Evolutionary conservation across 2,329 filamentous ascomycete species (phyloP).

Genomic region (Ophiobolus disseminans): DNA sequence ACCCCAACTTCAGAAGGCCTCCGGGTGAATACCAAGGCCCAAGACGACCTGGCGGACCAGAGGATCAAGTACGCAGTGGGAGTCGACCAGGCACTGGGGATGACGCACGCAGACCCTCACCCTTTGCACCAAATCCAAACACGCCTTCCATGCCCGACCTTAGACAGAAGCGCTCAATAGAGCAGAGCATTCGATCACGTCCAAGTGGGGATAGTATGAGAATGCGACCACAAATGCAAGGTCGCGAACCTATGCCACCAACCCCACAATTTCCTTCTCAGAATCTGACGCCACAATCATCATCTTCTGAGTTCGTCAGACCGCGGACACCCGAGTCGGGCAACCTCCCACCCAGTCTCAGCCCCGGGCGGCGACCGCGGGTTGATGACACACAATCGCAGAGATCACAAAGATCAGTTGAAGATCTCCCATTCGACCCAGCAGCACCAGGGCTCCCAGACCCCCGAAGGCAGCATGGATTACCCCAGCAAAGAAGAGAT

Average conservation of each 20-base stretch:
- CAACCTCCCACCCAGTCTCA: constrained; percentile 31
- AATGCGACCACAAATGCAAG: constrained; percentile 35
- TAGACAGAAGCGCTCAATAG: constrained; percentile 43
- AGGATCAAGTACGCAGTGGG: constrained; percentile 23
- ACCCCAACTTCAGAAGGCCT: constrained; percentile 32
- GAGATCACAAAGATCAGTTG: constrained; percentile 37
- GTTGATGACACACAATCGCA: constrained; percentile 42
- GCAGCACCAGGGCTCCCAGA: constrained; percentile 31
- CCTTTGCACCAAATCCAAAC: constrained; percentile 26
- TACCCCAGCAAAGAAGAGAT: constrained; percentile 34
- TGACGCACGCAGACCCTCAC: constrained; percentile 36
- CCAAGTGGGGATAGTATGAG: constrained; percentile 48
- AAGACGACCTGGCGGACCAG: constrained; percentile 27
- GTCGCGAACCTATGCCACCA: constrained; percentile 39
- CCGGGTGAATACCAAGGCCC: constrained; percentile 28
- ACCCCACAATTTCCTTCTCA: constrained; percentile 38
- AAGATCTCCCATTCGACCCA: constrained; percentile 34
- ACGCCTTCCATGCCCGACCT: constrained; percentile 37
- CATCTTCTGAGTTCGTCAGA: constrained; percentile 46
- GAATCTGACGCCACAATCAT: constrained; percentile 51
- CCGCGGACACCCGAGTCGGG: constrained; percentile 43
- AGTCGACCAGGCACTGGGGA: constrained; percentile 40
- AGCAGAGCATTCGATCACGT: constrained; percentile 41
- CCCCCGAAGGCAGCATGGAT: constrained; percentile 39
- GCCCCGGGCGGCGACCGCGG: constrained; percentile 34